These are phyloP conservation scores for Beauveria sp. DNA, from an alignment of 2,329 filamentous ascomycete species.

Conservation along the genomic window DNA sequence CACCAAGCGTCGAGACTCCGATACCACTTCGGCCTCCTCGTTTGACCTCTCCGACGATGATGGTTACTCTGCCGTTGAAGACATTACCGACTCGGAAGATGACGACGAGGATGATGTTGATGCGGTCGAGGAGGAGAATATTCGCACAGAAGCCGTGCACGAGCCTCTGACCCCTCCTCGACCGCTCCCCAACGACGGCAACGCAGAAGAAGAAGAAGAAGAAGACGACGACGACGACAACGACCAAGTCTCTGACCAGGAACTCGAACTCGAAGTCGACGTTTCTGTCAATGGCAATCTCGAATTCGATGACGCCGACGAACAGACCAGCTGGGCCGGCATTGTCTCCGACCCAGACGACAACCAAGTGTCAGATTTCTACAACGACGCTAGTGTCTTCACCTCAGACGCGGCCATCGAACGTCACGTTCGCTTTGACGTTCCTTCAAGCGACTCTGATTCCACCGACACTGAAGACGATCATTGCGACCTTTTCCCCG, in stretches of 20 bases:
- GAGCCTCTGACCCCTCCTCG: conserved; percentile 41
- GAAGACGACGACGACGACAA: conserved; percentile 31
- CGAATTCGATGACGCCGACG: conserved; percentile 33
- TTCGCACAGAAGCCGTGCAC: conserved; percentile 43
- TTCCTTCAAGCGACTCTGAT: conserved; percentile 59
- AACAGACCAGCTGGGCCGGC: conserved; percentile 48
- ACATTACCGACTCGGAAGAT: conserved; percentile 69
- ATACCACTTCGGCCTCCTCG: conserved; percentile 45
- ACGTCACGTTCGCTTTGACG: conserved; percentile 68
- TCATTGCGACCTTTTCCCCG: conserved; percentile 60
- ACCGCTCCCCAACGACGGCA: conserved; percentile 33
- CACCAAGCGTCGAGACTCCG: conserved; percentile 41
- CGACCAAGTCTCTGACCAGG: conserved; percentile 23
- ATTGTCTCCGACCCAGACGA: conserved; percentile 43
- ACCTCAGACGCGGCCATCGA: conserved; percentile 33
- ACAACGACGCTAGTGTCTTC: conserved; percentile 32
- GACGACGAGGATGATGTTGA: conserved; percentile 74
- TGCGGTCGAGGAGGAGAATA: conserved; percentile 70
- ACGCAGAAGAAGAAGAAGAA: conserved; percentile 25
- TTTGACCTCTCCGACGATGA: conserved; percentile 58
- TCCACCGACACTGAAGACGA: conserved; percentile 57
- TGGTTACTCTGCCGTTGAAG: conserved; percentile 69
- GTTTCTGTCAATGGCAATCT: conserved; percentile 24
- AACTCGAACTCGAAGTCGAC: background rate
- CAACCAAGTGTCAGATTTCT: conserved; percentile 34